Evolutionary conservation across 2,329 filamentous ascomycete genomes (phyloP).

Genomic region (Scytalidium lignicola): DNA sequence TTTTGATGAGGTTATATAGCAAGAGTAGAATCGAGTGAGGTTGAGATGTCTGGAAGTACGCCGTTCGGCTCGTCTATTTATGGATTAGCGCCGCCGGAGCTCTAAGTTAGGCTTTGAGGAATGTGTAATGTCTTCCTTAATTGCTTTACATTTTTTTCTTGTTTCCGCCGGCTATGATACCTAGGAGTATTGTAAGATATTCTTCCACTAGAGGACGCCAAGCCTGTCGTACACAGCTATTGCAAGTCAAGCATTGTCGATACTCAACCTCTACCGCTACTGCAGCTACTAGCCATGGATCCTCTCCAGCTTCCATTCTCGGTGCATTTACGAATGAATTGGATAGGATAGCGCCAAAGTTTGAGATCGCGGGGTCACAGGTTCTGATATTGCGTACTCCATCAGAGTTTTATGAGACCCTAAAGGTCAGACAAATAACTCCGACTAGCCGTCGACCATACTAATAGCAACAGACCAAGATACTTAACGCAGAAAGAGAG

Average conservation of each 20-base stretch:
- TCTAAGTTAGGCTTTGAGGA: neutral
- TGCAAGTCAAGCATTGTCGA: slow-evolving; percentile 19
- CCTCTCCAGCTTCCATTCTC: slow-evolving; percentile 49
- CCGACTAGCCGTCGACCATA: slow-evolving; percentile 5
- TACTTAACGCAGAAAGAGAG: slow-evolving; percentile 68
- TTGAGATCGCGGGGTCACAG: slow-evolving; percentile 76
- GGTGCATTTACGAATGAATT: slow-evolving; percentile 66
- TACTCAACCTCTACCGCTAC: slow-evolving; percentile 19
- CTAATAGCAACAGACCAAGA: slow-evolving; percentile 59
- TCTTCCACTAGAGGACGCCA: slow-evolving; percentile 22
- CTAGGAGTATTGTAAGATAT: slow-evolving; percentile 28
- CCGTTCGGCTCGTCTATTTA: slow-evolving; percentile 13
- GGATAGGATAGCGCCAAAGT: slow-evolving; percentile 84
- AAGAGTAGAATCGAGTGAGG: neutral
- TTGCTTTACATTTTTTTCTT: neutral
- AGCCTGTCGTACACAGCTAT: slow-evolving; percentile 11
- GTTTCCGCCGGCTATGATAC: slow-evolving; percentile 26
- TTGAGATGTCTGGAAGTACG: neutral
- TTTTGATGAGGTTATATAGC: slow-evolving; percentile 41
- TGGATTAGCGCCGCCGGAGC: slow-evolving; percentile 10
- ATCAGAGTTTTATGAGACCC: slow-evolving; percentile 80
- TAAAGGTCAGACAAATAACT: slow-evolving; percentile 60
- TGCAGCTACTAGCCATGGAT: slow-evolving; percentile 7
- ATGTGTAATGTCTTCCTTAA: neutral
- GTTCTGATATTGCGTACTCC: slow-evolving; percentile 77